These are phyloP conservation scores for Populus euphratica DNA, from an alignment of 345 rosid species.

Conservation along the genomic window DNA sequence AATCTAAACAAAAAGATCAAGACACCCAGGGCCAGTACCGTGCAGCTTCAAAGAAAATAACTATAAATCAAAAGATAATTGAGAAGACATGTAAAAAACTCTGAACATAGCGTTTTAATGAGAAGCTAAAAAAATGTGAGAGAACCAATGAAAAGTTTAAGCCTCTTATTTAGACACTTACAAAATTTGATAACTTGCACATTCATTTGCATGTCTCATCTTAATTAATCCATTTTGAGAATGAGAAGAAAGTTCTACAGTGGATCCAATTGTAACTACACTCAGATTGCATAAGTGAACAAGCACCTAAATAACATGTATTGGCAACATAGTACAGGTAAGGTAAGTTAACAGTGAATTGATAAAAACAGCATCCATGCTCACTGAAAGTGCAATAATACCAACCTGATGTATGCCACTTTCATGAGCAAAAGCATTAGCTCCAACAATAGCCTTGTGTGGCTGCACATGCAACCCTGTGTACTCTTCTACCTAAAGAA, in stretches of 20 bases:
- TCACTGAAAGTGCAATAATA: neutral
- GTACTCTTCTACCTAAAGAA: conserved; percentile 80
- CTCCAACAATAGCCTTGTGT: conserved; percentile 92
- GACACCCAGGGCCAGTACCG: neutral
- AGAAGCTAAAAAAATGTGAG: neutral
- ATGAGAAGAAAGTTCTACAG: neutral
- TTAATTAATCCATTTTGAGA: neutral
- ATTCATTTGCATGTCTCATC: neutral
- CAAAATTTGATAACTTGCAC: neutral
- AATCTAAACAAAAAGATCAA: neutral
- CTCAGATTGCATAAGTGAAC: neutral
- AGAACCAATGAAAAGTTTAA: neutral
- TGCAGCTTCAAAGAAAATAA: neutral
- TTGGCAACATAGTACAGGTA: neutral
- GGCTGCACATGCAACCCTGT: conserved; percentile 86
- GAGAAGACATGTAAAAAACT: neutral
- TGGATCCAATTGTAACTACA: neutral
- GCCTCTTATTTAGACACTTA: neutral
- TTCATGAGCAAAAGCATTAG: conserved; percentile 95
- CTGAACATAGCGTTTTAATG: neutral
- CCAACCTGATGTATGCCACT: conserved; percentile 95
- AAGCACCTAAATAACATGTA: neutral
- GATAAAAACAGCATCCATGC: neutral
- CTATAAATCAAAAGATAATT: neutral
- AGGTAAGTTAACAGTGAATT: neutral